Evolutionary conservation across 179 eudicot species (phyloP), one percentile per base, ranked within the genome.

Genomic region (Beta lomatogona): DNA sequence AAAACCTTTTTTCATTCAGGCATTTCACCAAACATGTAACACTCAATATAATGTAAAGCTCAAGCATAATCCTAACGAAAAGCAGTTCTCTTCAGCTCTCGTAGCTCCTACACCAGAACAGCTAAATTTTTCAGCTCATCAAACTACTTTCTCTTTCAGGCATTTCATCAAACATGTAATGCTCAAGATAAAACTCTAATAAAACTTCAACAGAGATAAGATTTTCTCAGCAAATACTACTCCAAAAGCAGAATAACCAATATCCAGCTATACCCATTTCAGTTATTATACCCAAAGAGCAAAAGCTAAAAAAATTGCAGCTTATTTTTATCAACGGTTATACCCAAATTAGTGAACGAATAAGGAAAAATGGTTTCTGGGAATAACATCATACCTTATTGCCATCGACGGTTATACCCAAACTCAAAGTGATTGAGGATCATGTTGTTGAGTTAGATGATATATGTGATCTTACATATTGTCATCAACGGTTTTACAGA

Each of bases 11-110:
- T 60, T 53, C 77, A 31, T 5, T 53, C 55, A 82, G 67, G 73
- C 72, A 82, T 82, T 82, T 82, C 81, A 77, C 54, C 81, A 64
- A 77, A 82, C 73, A 71, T 1, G 11, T 53, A 54, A 36, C 31
- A 72, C 25, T 54, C 73, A 78, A 14, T 36, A 36, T 36, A 36
- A 25, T 25, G 28, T 25, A 25, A 25, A 25, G 28, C 28, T 25
- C 28, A 25, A 25, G 28, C 28, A 25, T 0, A 25, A 7, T 16
- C 60, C 63, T 44, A n/a, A 14, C 16, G 15, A 50, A 53, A 3
- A 25, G 25, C 16, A 50, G 63, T 28, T 50, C 46, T 50, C 25
- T 28, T 50, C 21, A 65, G 14, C 18, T 58, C 63, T 14, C 16
- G 9, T 9, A 48, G 52, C 13, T 4, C 44, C 77, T 22, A 13